Evolutionary conservation across 768 basidiomycete species (phyloP).

Genomic region (Rhizopogon vesiculosus): DNA sequence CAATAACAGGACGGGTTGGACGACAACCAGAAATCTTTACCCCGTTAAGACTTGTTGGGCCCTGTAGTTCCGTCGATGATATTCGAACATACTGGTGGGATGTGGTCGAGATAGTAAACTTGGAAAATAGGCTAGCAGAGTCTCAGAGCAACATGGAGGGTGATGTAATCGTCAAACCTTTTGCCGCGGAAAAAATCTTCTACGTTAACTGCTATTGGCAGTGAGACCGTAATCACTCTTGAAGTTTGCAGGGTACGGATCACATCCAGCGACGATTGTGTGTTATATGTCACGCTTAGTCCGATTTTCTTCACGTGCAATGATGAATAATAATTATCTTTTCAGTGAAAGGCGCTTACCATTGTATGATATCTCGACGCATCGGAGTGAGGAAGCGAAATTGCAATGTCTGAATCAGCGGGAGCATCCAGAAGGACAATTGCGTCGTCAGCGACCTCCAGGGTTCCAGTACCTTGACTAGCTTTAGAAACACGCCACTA

Average conservation of each 20-base stretch:
- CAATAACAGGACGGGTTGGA: constrained; percentile 43
- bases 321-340: constrained; percentile 1
- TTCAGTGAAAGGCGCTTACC: constrained; percentile 36
- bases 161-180: constrained; percentile 41
- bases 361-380: constrained; percentile 55
- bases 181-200: constrained; percentile 93
- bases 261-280: constrained; percentile 45
- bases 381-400: constrained; percentile 65
- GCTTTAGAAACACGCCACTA: constrained; percentile 9
- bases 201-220: constrained; percentile 90
- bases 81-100: constrained; percentile 79
- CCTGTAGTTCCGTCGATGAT: constrained; percentile 50
- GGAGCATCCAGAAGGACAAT: constrained; percentile 47
- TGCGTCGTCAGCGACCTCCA: constrained; percentile 37
- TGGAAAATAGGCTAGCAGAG: constrained; percentile 70
- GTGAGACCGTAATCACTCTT: constrained; percentile 55
- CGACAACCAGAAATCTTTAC: constrained; percentile 49
- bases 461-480: constrained; percentile 14
- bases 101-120: constrained; percentile 84
- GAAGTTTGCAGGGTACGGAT: constrained; percentile 50
- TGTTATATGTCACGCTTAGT: constrained; percentile 64
- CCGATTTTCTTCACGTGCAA: constrained; percentile 54
- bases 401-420: constrained; percentile 37
- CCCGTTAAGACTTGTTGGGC: constrained; percentile 39
- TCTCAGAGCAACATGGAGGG: neutral